These are phyloP conservation scores for Russula sp. DNA, from an alignment of 768 basidiomycete genomes.

Conservation along the genomic window DNA sequence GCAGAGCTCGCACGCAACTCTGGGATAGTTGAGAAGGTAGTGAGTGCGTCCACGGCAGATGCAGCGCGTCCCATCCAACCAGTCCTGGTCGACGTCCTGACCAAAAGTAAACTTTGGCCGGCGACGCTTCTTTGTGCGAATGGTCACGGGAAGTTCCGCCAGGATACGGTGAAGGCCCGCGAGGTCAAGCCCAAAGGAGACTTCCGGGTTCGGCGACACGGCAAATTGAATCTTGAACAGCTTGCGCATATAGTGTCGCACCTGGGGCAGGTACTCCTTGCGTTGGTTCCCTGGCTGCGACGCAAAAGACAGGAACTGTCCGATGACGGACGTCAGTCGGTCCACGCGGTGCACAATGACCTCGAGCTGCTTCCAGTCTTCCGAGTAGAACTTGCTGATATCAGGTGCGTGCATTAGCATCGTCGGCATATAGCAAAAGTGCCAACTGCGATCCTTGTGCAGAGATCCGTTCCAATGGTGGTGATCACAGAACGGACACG, in stretches of 20 bases:
- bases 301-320: slow-evolving; percentile 71
- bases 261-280: slow-evolving; percentile 71
- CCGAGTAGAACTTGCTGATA: slow-evolving; percentile 69
- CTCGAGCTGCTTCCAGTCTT: slow-evolving; percentile 74
- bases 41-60: slow-evolving; percentile 66
- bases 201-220: slow-evolving; percentile 73
- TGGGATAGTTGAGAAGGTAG: slow-evolving; percentile 53
- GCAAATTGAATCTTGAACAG: slow-evolving; percentile 84
- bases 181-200: slow-evolving; percentile 76
- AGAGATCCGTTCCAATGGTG: slow-evolving; percentile 88
- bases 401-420: slow-evolving; percentile 70
- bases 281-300: slow-evolving; percentile 63
- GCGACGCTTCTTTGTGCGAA: slow-evolving; percentile 49
- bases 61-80: slow-evolving; percentile 69
- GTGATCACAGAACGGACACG: slow-evolving; percentile 87
- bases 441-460: slow-evolving; percentile 74
- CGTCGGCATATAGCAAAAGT: slow-evolving; percentile 71
- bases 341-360: slow-evolving; percentile 74
- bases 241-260: slow-evolving; percentile 87
- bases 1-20: slow-evolving; percentile 62
- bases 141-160: slow-evolving; percentile 51
- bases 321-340: slow-evolving; percentile 64
- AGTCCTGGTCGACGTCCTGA: slow-evolving; percentile 68
- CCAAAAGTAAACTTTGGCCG: slow-evolving; percentile 64
- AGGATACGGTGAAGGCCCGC: slow-evolving; percentile 77